Conservation (phyloP, 2,329 filamentous ascomycete species). For the Endoconidiophora polonica region DNA sequence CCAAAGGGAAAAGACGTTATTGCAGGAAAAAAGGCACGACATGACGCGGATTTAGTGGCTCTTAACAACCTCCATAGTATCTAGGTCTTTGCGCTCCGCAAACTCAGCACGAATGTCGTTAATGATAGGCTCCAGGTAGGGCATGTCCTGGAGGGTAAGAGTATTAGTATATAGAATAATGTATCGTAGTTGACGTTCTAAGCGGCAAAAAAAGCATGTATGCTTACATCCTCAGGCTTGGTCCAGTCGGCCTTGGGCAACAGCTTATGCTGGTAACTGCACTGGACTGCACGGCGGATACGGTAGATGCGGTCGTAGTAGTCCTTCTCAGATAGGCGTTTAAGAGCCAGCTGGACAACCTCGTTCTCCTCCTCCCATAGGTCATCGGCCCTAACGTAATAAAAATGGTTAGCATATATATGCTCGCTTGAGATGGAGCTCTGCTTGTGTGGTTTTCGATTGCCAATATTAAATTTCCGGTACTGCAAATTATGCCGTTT, state of each 20-base stretch:
- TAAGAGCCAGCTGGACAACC: constrained; percentile 68
- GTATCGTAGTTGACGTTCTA: not conserved
- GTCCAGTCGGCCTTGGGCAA: constrained; percentile 46
- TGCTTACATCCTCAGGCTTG: constrained; percentile 34
- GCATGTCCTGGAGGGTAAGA: constrained; percentile 26
- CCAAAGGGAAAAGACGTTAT: constrained; percentile 2
- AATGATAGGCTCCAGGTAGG: constrained; percentile 38
- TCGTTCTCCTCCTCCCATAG: constrained; percentile 88
- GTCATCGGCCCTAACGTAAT: constrained; percentile 61
- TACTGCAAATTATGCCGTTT: no score
- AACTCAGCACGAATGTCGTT: constrained; percentile 32
- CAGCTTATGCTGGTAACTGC: constrained; percentile 45
- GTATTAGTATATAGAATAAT: constrained; percentile 12
- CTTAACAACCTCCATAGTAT: constrained; percentile 34
- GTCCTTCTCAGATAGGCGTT: constrained; percentile 78
- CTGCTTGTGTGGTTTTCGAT: not conserved
- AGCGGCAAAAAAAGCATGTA: not conserved
- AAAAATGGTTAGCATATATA: constrained; percentile 1
- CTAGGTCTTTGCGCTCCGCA: constrained; percentile 35
- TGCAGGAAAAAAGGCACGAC: not conserved
- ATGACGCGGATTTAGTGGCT: constrained; percentile 24
- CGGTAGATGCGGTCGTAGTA: constrained; percentile 96
- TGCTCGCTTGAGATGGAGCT: not conserved
- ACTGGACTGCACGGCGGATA: constrained; percentile 84
- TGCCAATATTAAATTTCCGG: not conserved